A percentile compares a stretch with the other conserved stretches of the same genome.
Evolutionary conservation across 192 early-diverging fungal species (phyloP).

Genomic region (Coemansia sp.): DNA sequence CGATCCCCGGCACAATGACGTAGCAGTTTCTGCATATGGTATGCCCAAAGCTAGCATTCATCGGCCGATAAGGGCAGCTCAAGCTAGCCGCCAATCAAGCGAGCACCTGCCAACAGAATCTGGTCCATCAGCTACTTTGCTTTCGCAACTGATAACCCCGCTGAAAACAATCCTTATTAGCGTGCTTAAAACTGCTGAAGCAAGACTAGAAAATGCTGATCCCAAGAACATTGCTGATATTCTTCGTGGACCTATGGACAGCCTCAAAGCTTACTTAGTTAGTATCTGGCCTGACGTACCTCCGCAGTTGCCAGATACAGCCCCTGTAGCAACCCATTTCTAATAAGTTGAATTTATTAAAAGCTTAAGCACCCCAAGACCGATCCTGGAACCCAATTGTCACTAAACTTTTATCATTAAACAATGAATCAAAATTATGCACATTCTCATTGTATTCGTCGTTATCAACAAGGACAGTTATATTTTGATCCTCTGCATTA

Average conservation of each 20-base stretch:
- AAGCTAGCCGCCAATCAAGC: no score
- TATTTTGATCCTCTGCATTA: background rate
- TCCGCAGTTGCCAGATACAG: background rate
- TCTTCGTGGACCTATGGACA: conserved; percentile 21
- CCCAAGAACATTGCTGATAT: conserved; percentile 20
- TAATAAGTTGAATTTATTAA: background rate
- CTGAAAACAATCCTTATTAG: conserved; percentile 13
- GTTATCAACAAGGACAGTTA: background rate
- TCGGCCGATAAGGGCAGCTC: no score
- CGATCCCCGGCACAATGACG: no score
- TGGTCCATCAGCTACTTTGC: no score
- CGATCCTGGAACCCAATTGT: no score
- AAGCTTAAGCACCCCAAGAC: no score
- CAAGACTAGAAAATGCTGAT: conserved; percentile 11
- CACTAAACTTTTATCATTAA: no score
- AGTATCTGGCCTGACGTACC: conserved; percentile 14
- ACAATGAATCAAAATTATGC: no score
- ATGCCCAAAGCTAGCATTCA: no score
- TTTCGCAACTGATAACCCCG: conserved; percentile 15
- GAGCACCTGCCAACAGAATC: no score
- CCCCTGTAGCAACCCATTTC: background rate
- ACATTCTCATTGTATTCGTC: no score
- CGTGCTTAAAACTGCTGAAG: conserved; percentile 15
- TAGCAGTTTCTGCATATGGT: no score
- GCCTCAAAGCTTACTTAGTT: conserved; percentile 21